Evolutionary conservation across 768 basidiomycete species (phyloP).

Genomic region (Leccinum aurantiacum): DNA sequence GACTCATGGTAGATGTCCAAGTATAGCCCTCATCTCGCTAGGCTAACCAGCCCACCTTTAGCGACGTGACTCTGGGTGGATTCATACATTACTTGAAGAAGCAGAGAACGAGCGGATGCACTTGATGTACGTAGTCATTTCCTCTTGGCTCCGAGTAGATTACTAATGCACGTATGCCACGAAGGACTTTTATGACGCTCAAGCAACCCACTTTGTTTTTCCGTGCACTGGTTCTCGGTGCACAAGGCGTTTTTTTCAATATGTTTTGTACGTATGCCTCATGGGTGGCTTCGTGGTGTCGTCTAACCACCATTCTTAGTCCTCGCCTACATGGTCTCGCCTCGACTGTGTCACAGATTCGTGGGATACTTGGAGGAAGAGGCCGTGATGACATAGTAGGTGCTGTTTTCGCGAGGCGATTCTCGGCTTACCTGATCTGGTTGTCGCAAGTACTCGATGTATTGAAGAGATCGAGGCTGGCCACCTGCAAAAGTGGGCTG

Average conservation of each 20-base stretch:
- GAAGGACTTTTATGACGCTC: conserved; percentile 93
- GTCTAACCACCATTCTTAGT: conserved; percentile 42
- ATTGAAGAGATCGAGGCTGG: conserved; percentile 84
- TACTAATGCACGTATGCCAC: conserved; percentile 16
- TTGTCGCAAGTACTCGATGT: conserved; percentile 61
- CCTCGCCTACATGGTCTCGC: conserved; percentile 75
- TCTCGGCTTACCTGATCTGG: conserved; percentile 17
- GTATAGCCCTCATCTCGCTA: conserved; percentile 7
- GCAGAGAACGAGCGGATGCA: conserved; percentile 99
- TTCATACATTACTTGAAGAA: conserved; percentile 90
- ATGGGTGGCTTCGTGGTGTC: conserved; percentile 13
- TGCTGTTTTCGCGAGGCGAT: conserved; percentile 22
- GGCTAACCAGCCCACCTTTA: conserved; percentile 22
- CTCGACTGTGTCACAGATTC: conserved; percentile 81
- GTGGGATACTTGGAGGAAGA: conserved; percentile 95
- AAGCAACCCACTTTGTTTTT: conserved; percentile 78
- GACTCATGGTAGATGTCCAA: conserved; percentile 67
- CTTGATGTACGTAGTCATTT: conserved; percentile 55
- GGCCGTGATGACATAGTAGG: conserved; percentile 88
- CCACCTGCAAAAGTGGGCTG: conserved; percentile 76
- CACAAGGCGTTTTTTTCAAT: conserved; percentile 92
- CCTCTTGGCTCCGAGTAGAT: conserved; percentile 9
- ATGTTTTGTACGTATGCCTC: conserved; percentile 64
- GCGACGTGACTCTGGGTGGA: conserved; percentile 71
- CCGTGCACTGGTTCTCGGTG: conserved; percentile 79